Evolutionary conservation across 2,329 filamentous ascomycete genomes (phyloP).

Genomic region (Neodidymelliopsis sp.): DNA sequence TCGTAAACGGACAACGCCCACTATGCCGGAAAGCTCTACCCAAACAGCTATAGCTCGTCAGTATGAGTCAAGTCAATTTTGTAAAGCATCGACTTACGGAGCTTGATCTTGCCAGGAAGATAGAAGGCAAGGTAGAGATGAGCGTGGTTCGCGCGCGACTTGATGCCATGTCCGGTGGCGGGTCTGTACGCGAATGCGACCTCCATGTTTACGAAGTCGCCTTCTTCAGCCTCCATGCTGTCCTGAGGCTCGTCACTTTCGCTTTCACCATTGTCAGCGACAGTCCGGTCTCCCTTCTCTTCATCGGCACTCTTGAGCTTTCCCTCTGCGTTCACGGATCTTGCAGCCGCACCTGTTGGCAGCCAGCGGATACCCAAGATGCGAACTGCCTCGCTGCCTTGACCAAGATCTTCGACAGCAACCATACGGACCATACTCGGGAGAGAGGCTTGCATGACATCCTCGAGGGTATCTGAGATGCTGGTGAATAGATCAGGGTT

Average conservation of each 20-base stretch:
- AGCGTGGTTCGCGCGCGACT: conserved; percentile 72
- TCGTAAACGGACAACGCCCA: conserved; percentile 73
- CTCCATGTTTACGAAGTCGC: conserved; percentile 80
- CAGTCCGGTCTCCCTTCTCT: conserved; percentile 59
- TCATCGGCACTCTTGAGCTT: conserved; percentile 59
- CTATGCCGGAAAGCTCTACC: conserved; percentile 76
- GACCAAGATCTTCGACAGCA: conserved; percentile 76
- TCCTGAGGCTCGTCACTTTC: conserved; percentile 46
- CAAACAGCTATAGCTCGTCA: conserved; percentile 64
- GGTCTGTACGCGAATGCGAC: conserved; percentile 76
- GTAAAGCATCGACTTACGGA: conserved; percentile 50
- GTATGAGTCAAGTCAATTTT: background rate
- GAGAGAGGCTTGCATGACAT: conserved; percentile 80
- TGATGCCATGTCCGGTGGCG: conserved; percentile 66
- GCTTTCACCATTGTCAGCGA: conserved; percentile 54
- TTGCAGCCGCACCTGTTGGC: conserved; percentile 72
- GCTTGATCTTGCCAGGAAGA: conserved; percentile 62
- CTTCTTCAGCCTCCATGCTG: conserved; percentile 75
- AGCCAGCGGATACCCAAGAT: conserved; percentile 77
- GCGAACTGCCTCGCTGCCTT: conserved; percentile 74
- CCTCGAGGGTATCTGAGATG: conserved; percentile 74
- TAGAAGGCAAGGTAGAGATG: conserved; percentile 78
- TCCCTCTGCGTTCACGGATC: conserved; percentile 66
- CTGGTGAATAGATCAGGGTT: conserved; percentile 77
- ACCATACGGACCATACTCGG: conserved; percentile 76